These are phyloP conservation scores for Boletales sp. DNA, from an alignment of 768 basidiomycete species.

Conservation along the genomic window DNA sequence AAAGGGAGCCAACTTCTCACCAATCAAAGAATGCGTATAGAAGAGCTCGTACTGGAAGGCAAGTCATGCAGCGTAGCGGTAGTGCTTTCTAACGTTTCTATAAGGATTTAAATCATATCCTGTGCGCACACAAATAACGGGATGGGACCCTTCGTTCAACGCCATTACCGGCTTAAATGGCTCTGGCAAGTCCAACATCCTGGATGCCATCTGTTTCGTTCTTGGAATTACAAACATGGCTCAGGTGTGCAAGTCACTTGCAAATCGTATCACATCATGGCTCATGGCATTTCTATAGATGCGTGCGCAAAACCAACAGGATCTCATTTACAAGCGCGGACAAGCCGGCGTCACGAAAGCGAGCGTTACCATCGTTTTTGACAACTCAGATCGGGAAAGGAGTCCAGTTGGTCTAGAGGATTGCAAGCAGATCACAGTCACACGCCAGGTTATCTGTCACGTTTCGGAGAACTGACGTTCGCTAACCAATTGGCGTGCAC, in stretches of 20 bases:
- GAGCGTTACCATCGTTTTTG: conserved; percentile 97
- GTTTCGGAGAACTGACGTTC: background rate
- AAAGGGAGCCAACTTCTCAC: background rate
- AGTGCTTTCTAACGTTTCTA: background rate
- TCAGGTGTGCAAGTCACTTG: conserved; percentile 47
- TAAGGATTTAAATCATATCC: conserved; percentile 98
- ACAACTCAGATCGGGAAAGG: conserved; percentile 86
- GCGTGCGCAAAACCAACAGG: conserved; percentile 92
- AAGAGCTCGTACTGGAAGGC: conserved; percentile 94
- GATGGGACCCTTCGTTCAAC: conserved; percentile 98
- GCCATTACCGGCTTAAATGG: conserved; percentile 96
- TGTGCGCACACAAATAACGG: conserved; percentile 90
- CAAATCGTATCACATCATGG: background rate
- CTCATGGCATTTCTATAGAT: conserved; percentile 47
- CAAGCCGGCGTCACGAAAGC: conserved; percentile 97
- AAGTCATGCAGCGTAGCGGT: background rate
- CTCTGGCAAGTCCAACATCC: conserved; percentile 97
- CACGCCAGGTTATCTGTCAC: conserved; percentile 70
- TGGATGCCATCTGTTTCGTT: conserved; percentile 99
- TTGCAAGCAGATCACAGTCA: conserved; percentile 89
- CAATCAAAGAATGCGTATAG: conserved; percentile 73
- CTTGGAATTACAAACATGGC: conserved; percentile 96
- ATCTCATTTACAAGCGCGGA: conserved; percentile 98
- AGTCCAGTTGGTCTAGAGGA: conserved; percentile 82
- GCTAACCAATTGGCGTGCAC: conserved; percentile 2